These are phyloP conservation scores for Rhododendron ferrugineum DNA, from an alignment of 148 eudicot species.

Conservation along the genomic window DNA sequence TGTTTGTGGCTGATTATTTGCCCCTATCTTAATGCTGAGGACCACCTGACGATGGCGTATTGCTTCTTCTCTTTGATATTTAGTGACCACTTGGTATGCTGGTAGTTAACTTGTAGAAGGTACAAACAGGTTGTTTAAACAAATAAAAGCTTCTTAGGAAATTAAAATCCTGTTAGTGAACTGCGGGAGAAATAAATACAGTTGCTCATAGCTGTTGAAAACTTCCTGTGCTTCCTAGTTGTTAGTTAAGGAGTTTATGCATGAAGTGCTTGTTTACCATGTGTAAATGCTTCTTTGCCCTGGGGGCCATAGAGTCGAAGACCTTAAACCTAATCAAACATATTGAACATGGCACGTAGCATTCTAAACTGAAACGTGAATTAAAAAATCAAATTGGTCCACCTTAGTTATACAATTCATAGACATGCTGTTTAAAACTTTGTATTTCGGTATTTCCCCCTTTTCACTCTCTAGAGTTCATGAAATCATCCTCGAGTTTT, in stretches of 20 bases:
- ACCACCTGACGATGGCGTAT: background rate
- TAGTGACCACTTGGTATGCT: background rate
- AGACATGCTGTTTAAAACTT: too few relatives aligned
- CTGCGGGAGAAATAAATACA: background rate
- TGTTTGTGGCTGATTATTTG: constrained; percentile 4
- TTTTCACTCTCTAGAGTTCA: too few relatives aligned
- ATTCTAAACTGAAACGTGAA: background rate
- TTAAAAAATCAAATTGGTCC: too few relatives aligned
- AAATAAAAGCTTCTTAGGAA: background rate
- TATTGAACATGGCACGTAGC: background rate
- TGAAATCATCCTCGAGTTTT: too few relatives aligned
- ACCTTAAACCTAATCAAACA: background rate
- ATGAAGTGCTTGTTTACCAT: background rate
- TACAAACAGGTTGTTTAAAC: background rate
- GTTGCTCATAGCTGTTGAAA: background rate
- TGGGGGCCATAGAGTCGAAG: background rate
- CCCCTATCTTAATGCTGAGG: background rate
- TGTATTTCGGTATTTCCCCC: too few relatives aligned
- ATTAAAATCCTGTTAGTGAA: background rate
- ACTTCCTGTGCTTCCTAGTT: background rate
- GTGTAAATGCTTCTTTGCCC: background rate
- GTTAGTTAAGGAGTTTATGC: background rate
- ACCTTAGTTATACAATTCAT: too few relatives aligned
- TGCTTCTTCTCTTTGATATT: background rate
- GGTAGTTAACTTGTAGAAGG: background rate